Percentiles rank a stretch among this genome's conserved stretches.
phyloP scores from a whole-genome alignment of 1,284 basidiomycete species.

The Puccinia horiana region DNA sequence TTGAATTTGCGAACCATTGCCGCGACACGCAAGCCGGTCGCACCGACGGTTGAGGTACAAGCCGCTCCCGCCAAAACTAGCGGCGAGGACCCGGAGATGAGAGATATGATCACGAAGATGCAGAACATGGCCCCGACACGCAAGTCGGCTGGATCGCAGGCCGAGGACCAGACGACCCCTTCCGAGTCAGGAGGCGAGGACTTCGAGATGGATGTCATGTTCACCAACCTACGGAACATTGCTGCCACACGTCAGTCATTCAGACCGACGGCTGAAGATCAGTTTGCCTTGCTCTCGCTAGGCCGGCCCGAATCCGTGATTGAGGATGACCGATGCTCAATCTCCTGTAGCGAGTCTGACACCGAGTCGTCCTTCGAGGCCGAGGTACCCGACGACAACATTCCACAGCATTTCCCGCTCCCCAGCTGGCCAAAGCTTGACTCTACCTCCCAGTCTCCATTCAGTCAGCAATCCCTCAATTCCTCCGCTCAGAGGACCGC shows the following conservation, averaged over 20 bases:
- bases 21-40: background rate
- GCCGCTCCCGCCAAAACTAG: background rate
- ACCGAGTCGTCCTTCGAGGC: constrained; percentile 36
- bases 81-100: background rate
- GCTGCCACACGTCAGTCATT: background rate
- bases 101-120: background rate
- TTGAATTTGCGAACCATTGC: background rate
- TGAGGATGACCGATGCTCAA: background rate
- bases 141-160: background rate
- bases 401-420: constrained; percentile 1
- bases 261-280: background rate
- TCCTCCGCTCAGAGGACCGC: background rate
- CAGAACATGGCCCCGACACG: background rate
- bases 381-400: background rate
- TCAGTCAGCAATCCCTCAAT: background rate
- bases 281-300: background rate
- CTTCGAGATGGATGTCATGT: background rate
- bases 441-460: constrained; percentile 34
- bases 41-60: no score
- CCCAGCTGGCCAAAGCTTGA: constrained; percentile 34
- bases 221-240: background rate
- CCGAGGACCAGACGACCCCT: background rate
- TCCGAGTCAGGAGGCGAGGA: background rate
- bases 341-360: background rate
- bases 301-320: background rate